Conservation (phyloP, 306 rosid species). For the Lathyrus tuberosus region DNA sequence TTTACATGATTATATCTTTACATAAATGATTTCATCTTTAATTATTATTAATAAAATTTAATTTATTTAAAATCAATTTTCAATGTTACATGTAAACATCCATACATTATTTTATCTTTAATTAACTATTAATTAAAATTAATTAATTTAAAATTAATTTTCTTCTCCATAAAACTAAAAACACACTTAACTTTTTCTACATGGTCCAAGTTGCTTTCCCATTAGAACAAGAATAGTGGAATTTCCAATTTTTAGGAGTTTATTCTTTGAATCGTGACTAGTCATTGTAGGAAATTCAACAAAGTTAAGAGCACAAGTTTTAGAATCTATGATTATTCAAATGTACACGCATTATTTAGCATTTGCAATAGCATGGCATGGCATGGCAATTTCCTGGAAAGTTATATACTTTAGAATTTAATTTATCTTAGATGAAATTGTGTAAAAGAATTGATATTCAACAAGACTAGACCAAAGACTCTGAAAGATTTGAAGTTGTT, state of each 20-base stretch:
- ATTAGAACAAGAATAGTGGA: not conserved
- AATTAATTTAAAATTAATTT: too few species aligned
- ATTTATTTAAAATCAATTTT: too few species aligned
- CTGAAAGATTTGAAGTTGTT: not conserved
- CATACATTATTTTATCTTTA: too few species aligned
- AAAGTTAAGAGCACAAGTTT: not conserved
- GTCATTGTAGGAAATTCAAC: slow-evolving; percentile 26
- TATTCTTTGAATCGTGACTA: slow-evolving; percentile 5
- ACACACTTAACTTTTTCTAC: not conserved
- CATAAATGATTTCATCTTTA: too few species aligned
- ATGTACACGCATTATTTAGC: not conserved
- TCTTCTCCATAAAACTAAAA: too few species aligned
- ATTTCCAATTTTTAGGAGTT: not conserved
- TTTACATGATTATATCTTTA: too few species aligned
- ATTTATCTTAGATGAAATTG: slow-evolving; percentile 11
- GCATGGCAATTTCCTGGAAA: slow-evolving; percentile 45
- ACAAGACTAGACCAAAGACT: slow-evolving; percentile 13
- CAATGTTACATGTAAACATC: too few species aligned
- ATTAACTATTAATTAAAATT: too few species aligned
- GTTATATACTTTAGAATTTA: too few species aligned
- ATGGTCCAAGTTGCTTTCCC: not conserved
- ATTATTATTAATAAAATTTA: too few species aligned
- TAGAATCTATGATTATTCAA: slow-evolving; percentile 11
- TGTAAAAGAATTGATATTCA: slow-evolving; percentile 25
- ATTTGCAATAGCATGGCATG: not conserved